Conservation (phyloP, 257 asterid genomes). For the Gentiana straminea region DNA sequence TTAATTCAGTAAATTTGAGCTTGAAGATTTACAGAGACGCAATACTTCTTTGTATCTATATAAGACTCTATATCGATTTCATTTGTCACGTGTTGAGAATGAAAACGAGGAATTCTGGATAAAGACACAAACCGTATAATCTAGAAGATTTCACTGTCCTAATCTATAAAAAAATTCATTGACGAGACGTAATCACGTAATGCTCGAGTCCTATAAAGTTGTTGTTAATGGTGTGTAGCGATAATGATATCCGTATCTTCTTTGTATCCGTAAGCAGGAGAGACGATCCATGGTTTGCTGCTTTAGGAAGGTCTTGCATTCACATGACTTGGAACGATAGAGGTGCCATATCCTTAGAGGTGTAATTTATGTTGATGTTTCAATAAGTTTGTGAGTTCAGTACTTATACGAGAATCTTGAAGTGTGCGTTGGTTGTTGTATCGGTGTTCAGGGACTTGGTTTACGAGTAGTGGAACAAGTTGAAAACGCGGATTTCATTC, state of each 20-base stretch:
- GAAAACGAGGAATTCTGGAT: no score
- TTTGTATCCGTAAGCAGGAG: conserved; percentile 37
- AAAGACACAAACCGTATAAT: no score
- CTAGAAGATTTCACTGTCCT: no score
- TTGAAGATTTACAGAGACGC: no score
- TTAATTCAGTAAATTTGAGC: no score
- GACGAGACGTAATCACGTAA: no score
- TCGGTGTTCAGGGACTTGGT: conserved; percentile 59
- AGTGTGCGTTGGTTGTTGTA: conserved; percentile 8
- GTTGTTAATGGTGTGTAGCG: not conserved
- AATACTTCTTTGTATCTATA: no score
- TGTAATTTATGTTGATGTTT: conserved; percentile 11
- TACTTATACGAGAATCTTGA: not conserved
- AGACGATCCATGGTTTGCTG: conserved; percentile 84
- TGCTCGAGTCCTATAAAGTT: no score
- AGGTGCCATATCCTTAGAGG: conserved; percentile 96
- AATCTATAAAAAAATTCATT: no score
- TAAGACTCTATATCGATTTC: no score
- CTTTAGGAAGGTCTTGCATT: conserved; percentile 75
- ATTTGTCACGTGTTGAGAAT: no score
- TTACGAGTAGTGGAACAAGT: conserved; percentile 71
- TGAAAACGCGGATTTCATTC: conserved; percentile 69
- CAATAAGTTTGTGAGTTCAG: no score
- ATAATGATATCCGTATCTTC: not conserved
- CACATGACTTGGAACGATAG: conserved; percentile 92